Evolutionary conservation across 73 alveolate genomes (phyloP).

Genomic region (Stentor coeruleus): DNA sequence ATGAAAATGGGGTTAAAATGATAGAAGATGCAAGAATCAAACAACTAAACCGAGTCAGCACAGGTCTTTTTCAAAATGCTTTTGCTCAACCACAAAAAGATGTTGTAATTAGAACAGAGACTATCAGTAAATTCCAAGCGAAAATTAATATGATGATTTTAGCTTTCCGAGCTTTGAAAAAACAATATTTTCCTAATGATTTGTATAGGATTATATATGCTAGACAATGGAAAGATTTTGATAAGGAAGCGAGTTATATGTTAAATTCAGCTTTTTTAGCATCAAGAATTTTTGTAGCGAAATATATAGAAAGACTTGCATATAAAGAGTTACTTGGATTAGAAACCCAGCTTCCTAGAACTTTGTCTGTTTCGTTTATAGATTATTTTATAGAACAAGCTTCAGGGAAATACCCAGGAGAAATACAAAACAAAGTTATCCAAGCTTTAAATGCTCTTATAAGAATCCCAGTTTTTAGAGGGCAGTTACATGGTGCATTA

Average conservation of each 20-base stretch:
- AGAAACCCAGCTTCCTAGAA: neutral
- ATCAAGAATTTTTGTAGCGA: slow-evolving; percentile 21
- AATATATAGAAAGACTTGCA: slow-evolving; percentile 14
- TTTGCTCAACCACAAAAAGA: slow-evolving; percentile 20
- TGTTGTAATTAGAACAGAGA: neutral
- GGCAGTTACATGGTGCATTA: neutral
- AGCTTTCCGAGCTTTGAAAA: neutral
- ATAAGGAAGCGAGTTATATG: neutral
- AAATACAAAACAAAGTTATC: slow-evolving; percentile 10
- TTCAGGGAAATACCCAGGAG: neutral
- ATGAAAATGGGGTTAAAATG: neutral
- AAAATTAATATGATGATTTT: slow-evolving; percentile 9
- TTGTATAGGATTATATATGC: slow-evolving; percentile 20
- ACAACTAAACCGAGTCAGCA: neutral
- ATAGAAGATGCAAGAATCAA: neutral
- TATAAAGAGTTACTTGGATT: slow-evolving; percentile 3
- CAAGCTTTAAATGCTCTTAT: slow-evolving; percentile 1
- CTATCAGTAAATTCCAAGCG: slow-evolving; percentile 19
- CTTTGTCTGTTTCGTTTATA: neutral
- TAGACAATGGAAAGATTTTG: slow-evolving; percentile 23
- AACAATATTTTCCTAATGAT: slow-evolving; percentile 22
- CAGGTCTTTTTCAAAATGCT: neutral
- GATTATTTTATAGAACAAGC: slow-evolving; percentile 4
- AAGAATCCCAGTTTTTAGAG: neutral
- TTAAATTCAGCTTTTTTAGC: slow-evolving; percentile 20